phyloP scores from a whole-genome alignment of 768 basidiomycete genomes.

The Omphalotus guepiniiformis region DNA sequence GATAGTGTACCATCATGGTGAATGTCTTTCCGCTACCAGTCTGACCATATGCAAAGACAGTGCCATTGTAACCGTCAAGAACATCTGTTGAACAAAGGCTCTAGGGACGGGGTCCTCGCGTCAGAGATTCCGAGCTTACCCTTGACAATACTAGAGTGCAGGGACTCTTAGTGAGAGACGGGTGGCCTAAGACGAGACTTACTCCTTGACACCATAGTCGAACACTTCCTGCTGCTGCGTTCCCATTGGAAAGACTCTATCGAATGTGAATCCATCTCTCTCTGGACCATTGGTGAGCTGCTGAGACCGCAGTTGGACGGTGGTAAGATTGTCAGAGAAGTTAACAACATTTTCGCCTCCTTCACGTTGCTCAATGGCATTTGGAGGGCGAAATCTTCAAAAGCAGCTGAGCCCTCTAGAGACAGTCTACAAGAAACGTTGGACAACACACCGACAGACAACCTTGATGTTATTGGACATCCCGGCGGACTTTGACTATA shows the following conservation, averaged over 20 bases:
- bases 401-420: constrained; percentile 16
- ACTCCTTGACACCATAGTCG: constrained; percentile 98
- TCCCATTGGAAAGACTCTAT: constrained; percentile 91
- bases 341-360: constrained; percentile 86
- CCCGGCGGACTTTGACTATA: constrained; percentile 18
- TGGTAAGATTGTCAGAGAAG: constrained; percentile 83
- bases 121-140: constrained; percentile 45
- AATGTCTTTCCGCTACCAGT: constrained; percentile 90
- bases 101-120: constrained; percentile 4
- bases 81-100: constrained; percentile 63
- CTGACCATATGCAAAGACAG: constrained; percentile 86
- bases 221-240: constrained; percentile 93
- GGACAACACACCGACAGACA: constrained; percentile 83
- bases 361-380: constrained; percentile 85
- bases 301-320: constrained; percentile 73
- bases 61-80: constrained; percentile 97
- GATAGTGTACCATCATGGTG: constrained; percentile 93
- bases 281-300: constrained; percentile 76
- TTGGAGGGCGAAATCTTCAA: constrained; percentile 88
- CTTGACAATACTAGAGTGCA: constrained; percentile 71
- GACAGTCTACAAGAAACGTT: constrained; percentile 9
- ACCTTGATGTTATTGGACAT: constrained; percentile 95
- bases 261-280: constrained; percentile 97
- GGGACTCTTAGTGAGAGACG: constrained; percentile 19
- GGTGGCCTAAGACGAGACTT: constrained; percentile 29